Conservation (phyloP, 495 filamentous ascomycete species). For the Penicillium parvum region DNA sequence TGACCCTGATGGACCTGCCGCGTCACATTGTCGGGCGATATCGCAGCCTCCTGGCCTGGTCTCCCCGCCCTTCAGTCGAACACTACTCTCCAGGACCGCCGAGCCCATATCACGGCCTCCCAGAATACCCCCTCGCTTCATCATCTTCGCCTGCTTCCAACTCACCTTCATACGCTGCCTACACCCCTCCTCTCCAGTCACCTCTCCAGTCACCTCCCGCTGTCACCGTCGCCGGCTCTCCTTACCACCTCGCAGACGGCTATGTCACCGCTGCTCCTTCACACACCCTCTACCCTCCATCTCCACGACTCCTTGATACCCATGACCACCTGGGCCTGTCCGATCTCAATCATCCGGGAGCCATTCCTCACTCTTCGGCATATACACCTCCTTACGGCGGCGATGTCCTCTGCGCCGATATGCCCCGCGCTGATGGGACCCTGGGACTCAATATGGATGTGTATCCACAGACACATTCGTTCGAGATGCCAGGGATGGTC, state of each 20-base stretch:
- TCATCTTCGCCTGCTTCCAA: constrained; percentile 38
- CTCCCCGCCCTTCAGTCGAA: constrained; percentile 37
- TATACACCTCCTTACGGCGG: constrained; percentile 34
- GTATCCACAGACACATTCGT: constrained; percentile 29
- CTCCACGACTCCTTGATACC: constrained; percentile 35
- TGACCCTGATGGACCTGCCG: constrained; percentile 38
- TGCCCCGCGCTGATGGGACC: constrained; percentile 24
- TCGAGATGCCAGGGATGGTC: constrained; percentile 27
- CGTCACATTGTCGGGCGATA: constrained; percentile 34
- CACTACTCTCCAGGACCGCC: constrained; percentile 35
- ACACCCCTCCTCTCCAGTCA: constrained; percentile 41
- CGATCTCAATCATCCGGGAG: constrained; percentile 25
- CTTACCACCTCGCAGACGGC: constrained; percentile 29
- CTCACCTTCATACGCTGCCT: constrained; percentile 37
- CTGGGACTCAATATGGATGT: constrained; percentile 33
- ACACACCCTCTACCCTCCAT: constrained; percentile 34
- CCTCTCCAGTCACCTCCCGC: constrained; percentile 40
- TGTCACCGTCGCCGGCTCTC: constrained; percentile 34
- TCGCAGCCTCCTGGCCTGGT: constrained; percentile 35
- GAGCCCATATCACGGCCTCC: constrained; percentile 35
- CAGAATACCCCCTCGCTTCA: constrained; percentile 33
- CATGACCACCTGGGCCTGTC: constrained; percentile 28
- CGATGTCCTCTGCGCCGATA: constrained; percentile 26
- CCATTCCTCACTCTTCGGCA: constrained; percentile 28
- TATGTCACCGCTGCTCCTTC: constrained; percentile 33